These are phyloP conservation scores for Lithocarpus polystachyus DNA, from an alignment of 306 rosid genomes.

Conservation along the genomic window DNA sequence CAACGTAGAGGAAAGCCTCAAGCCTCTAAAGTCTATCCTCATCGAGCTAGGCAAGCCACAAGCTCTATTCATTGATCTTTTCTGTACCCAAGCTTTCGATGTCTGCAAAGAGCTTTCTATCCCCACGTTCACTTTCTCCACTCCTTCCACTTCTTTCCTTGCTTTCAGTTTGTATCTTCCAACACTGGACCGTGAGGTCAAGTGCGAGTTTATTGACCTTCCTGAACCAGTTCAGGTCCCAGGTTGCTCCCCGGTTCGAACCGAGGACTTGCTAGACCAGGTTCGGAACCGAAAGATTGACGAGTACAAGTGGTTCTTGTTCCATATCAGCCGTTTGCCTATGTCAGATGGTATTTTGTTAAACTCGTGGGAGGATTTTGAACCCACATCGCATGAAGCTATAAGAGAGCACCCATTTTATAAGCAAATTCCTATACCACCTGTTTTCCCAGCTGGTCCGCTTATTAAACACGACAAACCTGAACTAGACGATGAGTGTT, in stretches of 20 bases:
- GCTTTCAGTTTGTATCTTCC: conserved; percentile 40
- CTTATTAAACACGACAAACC: too few relatives aligned
- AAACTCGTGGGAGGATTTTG: conserved; percentile 49
- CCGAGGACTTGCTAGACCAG: conserved; percentile 37
- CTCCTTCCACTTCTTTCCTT: conserved; percentile 31
- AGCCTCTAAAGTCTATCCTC: conserved; percentile 20
- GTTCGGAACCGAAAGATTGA: conserved; percentile 29
- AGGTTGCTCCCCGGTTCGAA: conserved; percentile 32
- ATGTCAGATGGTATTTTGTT: conserved; percentile 29
- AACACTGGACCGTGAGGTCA: conserved; percentile 38
- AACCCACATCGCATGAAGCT: conserved; percentile 22
- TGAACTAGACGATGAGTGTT: too few relatives aligned
- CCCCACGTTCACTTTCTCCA: conserved; percentile 33
- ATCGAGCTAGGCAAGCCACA: conserved; percentile 11
- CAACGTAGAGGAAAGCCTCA: conserved; percentile 23
- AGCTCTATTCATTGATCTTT: conserved; percentile 39
- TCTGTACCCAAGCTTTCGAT: conserved; percentile 45
- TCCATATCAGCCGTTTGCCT: conserved; percentile 25
- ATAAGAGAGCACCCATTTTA: too few relatives aligned
- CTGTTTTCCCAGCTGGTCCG: too few relatives aligned
- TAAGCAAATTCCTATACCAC: too few relatives aligned
- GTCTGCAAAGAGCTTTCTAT: conserved; percentile 21
- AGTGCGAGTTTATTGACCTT: conserved; percentile 44
- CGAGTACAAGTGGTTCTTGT: conserved; percentile 36
- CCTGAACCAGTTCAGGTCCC: conserved; percentile 39